Evolutionary conservation across 2,329 filamentous ascomycete species (phyloP), one percentile per base, ranked within the genome.

Genomic region (Aspergillus terreus): DNA sequence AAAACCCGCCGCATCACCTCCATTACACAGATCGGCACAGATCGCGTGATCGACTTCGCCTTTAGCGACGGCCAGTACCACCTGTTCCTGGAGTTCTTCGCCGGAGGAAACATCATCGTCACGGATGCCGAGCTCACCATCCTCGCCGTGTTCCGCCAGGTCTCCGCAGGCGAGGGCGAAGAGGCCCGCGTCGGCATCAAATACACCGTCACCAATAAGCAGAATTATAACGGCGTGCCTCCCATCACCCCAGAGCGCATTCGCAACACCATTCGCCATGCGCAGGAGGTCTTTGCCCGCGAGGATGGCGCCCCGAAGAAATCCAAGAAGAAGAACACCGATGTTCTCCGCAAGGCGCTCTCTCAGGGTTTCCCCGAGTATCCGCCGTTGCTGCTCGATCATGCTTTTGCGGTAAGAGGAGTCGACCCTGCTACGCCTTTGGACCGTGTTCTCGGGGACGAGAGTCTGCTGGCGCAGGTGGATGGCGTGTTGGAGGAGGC

Each of bases 21-120:
- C 0, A 83, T 99, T 9, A 76, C 79, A 1, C 94, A 99, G 71
- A 82, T 99, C 46, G 94, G 94, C 45, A 96, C 92, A 2, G 94
- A 99, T 70, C 83, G 94, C 48, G 88, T 99, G 55, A 86, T 99
- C 48, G 90, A 97, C 68, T 84, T 99, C 49, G 82, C 88, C 63
- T 96, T 99, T 68, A 95, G 89, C 61, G 91, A 97, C 76, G 94
- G 94, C 10, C 81, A 86, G 60, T 96, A 95, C 67, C 81, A 87
- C 40, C 71, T 99, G 19, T 96, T 90, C 67, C 76, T 99, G 25
- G 94, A 99, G 73, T 99, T 99, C 75, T 99, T 96, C 68, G 92
- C 94, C 1, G 88, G 89, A 47, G 94, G 94, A 43, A 99, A 99
- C 67, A 86, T 99, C 54, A 90, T 99, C 55, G 78, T 99, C 48